phyloP scores from a whole-genome alignment of 768 basidiomycete species.

The Lepiota brunneoincarnata region DNA sequence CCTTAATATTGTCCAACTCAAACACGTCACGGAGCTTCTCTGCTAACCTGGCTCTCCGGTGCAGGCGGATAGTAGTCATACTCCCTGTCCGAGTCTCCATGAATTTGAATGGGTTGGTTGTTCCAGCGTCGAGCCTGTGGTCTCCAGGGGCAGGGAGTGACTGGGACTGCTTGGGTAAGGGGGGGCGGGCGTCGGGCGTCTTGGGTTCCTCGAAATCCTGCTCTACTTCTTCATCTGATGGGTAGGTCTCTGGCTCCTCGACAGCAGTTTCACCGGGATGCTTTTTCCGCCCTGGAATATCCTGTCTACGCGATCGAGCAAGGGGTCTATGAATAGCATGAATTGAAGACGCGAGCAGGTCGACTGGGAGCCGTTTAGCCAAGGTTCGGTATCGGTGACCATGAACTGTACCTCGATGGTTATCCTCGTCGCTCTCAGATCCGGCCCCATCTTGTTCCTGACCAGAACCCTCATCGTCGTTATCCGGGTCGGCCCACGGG shows the following conservation, averaged over 20 bases:
- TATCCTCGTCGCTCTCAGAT: conserved; percentile 69
- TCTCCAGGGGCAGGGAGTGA: conserved; percentile 10
- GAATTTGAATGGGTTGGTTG: conserved; percentile 19
- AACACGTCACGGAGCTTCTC: conserved; percentile 90
- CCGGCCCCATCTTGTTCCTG: conserved; percentile 41
- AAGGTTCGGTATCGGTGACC: neutral
- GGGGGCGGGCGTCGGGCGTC: conserved; percentile 38
- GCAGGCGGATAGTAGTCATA: conserved; percentile 68
- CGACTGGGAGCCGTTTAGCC: conserved; percentile 25
- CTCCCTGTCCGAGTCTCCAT: conserved; percentile 50
- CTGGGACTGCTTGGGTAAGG: conserved; percentile 11
- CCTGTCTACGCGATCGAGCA: conserved; percentile 57
- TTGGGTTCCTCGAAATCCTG: conserved; percentile 51
- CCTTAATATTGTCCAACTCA: conserved; percentile 73
- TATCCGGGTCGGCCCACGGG: conserved; percentile 73
- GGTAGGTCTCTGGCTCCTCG: conserved; percentile 27
- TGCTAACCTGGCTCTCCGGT: conserved; percentile 71
- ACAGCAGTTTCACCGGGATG: conserved; percentile 28
- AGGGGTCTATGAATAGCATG: conserved; percentile 85
- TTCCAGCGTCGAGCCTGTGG: neutral
- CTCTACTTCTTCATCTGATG: conserved; percentile 50
- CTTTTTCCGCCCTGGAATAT: conserved; percentile 23
- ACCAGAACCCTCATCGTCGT: conserved; percentile 57
- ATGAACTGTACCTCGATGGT: conserved; percentile 29
- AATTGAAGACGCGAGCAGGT: conserved; percentile 75